These are phyloP conservation scores for Marasmius oreades DNA, from an alignment of 1,284 basidiomycete species.

Conservation along the genomic window DNA sequence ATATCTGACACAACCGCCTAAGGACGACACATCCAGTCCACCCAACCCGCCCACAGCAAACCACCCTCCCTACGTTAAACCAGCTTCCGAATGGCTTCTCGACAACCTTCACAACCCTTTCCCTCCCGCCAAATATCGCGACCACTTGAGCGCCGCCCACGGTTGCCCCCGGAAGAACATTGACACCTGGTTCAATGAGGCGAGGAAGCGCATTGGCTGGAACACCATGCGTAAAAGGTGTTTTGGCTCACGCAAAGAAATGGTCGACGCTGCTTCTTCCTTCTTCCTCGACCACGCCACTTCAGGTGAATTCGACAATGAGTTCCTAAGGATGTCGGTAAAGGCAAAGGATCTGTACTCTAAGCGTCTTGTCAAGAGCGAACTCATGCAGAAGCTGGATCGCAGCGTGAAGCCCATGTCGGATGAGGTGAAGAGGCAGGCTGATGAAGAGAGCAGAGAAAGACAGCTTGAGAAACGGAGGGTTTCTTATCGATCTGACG, in stretches of 20 bases:
- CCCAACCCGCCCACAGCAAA: neutral
- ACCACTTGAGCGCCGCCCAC: conserved; percentile 23
- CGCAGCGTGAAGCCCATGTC: conserved; percentile 5
- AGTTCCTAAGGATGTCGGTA: neutral
- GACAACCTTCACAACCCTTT: conserved; percentile 49
- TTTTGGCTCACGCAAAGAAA: conserved; percentile 11
- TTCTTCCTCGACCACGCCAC: conserved; percentile 3
- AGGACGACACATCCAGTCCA: neutral
- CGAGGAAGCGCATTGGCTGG: conserved; percentile 52
- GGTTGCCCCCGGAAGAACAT: conserved; percentile 29
- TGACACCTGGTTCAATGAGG: conserved; percentile 46
- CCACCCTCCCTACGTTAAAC: conserved; percentile 25
- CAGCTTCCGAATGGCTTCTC: conserved; percentile 41
- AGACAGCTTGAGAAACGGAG: conserved; percentile 1
- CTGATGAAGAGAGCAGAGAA: neutral
- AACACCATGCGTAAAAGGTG: conserved; percentile 32
- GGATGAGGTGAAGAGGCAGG: conserved; percentile 4
- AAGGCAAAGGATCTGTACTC: conserved; percentile 2
- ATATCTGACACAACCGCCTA: neutral
- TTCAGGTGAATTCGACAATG: neutral
- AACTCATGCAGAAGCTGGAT: conserved; percentile 4
- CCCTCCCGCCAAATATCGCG: conserved; percentile 30
- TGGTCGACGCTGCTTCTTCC: conserved; percentile 8
- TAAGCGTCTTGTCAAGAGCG: neutral
- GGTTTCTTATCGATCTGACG: neutral